phyloP scores from a whole-genome alignment of 352 stramenopile genomes.

The Globisporangium barbulae region DNA sequence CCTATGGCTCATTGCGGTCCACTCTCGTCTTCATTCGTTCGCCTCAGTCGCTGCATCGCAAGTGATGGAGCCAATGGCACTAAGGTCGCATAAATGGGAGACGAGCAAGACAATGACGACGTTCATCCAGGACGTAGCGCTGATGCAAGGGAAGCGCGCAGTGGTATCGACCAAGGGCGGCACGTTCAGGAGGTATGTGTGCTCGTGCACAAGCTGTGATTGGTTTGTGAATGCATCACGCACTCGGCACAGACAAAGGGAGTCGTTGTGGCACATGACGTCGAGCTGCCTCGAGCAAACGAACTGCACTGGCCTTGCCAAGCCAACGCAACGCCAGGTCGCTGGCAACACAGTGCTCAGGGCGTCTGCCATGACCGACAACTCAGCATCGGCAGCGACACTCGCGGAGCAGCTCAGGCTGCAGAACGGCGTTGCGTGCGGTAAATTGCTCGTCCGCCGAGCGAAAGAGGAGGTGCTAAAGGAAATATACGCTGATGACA shows the following conservation, averaged over 20 bases:
- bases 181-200: neutral
- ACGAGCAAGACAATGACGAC: neutral
- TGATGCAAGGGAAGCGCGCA: neutral
- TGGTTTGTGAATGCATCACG: neutral
- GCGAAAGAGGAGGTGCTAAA: constrained; percentile 4
- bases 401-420: neutral
- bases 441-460: neutral
- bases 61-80: neutral
- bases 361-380: neutral
- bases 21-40: neutral
- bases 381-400: neutral
- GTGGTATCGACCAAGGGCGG: neutral
- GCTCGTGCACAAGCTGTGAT: neutral
- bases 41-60: neutral
- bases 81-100: neutral
- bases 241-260: neutral
- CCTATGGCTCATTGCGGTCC: neutral
- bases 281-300: neutral
- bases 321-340: neutral
- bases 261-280: neutral
- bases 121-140: neutral
- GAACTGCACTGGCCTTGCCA: neutral
- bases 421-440: neutral
- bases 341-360: neutral
- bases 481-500: neutral